Conservation (phyloP, 495 filamentous ascomycete species). For the Cenococcum geophilum region DNA sequence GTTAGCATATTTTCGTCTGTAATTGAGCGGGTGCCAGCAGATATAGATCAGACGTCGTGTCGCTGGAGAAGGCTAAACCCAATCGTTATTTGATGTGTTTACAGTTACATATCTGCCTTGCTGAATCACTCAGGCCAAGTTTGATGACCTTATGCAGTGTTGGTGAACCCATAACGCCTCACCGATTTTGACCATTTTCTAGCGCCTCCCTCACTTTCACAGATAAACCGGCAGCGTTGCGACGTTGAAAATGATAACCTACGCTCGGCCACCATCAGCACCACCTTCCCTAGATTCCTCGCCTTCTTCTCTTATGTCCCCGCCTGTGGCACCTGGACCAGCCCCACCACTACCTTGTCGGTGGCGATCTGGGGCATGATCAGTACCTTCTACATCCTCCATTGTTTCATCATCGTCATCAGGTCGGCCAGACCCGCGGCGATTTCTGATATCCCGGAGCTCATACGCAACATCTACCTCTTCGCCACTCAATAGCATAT, state of each 20-base stretch:
- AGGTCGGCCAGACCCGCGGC: constrained; percentile 42
- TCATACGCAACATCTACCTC: constrained; percentile 80
- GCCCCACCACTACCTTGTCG: constrained; percentile 67
- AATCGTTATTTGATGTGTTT: constrained; percentile 10
- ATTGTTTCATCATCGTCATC: constrained; percentile 70
- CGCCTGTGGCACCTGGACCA: constrained; percentile 77
- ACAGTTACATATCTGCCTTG: constrained; percentile 13
- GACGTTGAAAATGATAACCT: constrained; percentile 53
- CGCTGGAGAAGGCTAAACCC: constrained; percentile 3
- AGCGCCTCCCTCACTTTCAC: constrained; percentile 5
- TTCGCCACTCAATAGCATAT: constrained; percentile 76
- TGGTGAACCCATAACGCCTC: constrained; percentile 16
- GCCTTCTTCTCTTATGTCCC: constrained; percentile 85
- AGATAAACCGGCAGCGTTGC: constrained; percentile 17
- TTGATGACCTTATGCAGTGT: not conserved
- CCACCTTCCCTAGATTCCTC: constrained; percentile 82
- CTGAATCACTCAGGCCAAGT: not conserved
- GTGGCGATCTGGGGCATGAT: constrained; percentile 52
- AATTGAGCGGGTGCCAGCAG: constrained; percentile 21
- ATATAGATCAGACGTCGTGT: constrained; percentile 37
- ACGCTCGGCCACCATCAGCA: constrained; percentile 96
- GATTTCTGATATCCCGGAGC: constrained; percentile 55
- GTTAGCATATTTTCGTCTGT: constrained; percentile 17
- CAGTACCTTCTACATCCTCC: constrained; percentile 72
- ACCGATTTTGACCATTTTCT: constrained; percentile 7